phyloP scores from a whole-genome alignment of 768 basidiomycete species.

The Pulveroboletus ravenelii region DNA sequence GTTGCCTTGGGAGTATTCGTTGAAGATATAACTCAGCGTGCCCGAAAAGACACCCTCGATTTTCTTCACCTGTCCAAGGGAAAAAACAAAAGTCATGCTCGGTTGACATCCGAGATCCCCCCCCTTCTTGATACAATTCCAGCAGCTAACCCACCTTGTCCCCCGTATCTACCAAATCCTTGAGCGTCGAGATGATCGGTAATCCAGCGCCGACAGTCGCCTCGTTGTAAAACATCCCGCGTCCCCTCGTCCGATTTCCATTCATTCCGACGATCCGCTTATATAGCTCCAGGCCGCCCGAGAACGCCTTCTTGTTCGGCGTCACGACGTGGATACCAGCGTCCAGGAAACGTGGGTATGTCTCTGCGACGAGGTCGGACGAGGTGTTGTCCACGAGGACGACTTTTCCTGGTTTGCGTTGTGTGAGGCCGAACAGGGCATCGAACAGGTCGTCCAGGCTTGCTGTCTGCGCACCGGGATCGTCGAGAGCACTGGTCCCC shows the following conservation, averaged over 20 bases:
- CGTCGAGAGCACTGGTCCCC: conserved; percentile 48
- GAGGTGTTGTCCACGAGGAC: conserved; percentile 92
- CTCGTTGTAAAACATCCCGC: conserved; percentile 74
- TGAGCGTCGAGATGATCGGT: conserved; percentile 87
- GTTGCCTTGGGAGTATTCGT: conserved; percentile 80
- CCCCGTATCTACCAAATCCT: conserved; percentile 87
- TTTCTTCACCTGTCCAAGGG: conserved; percentile 57
- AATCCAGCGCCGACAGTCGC: conserved; percentile 94
- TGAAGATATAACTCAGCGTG: conserved; percentile 99
- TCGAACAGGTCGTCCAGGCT: conserved; percentile 38
- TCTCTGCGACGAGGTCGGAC: conserved; percentile 68
- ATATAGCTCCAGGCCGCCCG: conserved; percentile 64
- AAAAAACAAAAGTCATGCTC: neutral
- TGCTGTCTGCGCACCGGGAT: conserved; percentile 29
- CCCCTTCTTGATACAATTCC: neutral
- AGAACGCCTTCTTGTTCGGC: conserved; percentile 97
- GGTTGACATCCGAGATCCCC: neutral
- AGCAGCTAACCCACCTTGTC: conserved; percentile 59
- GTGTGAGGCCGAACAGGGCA: conserved; percentile 43
- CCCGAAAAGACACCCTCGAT: conserved; percentile 98
- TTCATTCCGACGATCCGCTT: conserved; percentile 56
- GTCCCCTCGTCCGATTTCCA: conserved; percentile 18
- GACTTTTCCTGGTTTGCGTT: conserved; percentile 43
- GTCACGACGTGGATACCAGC: conserved; percentile 86
- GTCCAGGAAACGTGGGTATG: conserved; percentile 77